These are phyloP conservation scores for Globisporangium cystogenes DNA, from an alignment of 352 stramenopile species.

Conservation along the genomic window DNA sequence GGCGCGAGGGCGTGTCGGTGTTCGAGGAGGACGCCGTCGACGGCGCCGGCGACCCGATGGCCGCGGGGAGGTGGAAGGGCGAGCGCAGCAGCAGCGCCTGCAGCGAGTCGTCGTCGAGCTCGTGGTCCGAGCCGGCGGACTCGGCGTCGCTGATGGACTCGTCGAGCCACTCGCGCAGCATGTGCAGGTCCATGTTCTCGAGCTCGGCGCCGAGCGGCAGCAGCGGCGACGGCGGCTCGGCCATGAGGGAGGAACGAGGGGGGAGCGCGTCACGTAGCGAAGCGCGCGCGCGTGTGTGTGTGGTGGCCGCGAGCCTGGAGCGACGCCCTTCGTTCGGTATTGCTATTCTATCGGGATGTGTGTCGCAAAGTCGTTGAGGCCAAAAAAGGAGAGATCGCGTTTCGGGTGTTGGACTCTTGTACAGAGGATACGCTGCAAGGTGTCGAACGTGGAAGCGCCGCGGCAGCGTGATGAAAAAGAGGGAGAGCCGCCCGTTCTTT, in stretches of 20 bases:
- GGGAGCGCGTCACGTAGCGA: not conserved
- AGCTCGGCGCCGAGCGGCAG: slow-evolving; percentile 4
- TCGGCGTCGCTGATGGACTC: slow-evolving; percentile 13
- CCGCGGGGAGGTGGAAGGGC: not conserved
- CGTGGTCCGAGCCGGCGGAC: slow-evolving; percentile 4
- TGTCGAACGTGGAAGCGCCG: not conserved
- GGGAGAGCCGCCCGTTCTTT: not conserved
- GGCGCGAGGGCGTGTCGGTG: not conserved
- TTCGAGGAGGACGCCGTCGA: not conserved
- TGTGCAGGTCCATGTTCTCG: slow-evolving; percentile 13
- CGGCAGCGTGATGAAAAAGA: not conserved
- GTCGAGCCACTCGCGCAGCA: slow-evolving; percentile 13
- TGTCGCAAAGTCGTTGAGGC: not conserved
- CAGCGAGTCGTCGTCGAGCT: slow-evolving; percentile 5
- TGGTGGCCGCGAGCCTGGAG: not conserved
- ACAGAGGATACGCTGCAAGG: not conserved
- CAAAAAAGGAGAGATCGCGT: not conserved
- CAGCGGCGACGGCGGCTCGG: not conserved
- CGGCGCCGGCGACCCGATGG: not conserved
- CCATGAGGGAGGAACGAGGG: not conserved
- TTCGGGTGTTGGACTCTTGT: not conserved
- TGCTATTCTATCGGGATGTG: not conserved
- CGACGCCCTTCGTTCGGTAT: not conserved
- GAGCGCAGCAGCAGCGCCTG: slow-evolving; percentile 7
- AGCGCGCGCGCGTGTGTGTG: not conserved